These are phyloP conservation scores for Citrus unshiu DNA, from an alignment of 345 rosid genomes.

Conservation along the genomic window DNA sequence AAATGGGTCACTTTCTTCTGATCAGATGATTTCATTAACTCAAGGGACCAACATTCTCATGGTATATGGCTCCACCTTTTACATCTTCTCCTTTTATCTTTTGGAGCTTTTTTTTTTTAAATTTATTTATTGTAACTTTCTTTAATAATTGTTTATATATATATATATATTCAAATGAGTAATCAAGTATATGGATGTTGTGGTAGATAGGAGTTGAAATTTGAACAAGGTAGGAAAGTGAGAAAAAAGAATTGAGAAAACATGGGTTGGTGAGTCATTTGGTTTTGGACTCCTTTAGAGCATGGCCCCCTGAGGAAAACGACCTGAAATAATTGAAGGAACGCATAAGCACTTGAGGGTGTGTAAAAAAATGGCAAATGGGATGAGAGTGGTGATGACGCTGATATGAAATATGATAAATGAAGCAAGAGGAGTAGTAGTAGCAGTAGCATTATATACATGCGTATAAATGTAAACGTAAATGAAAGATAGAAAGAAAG, in stretches of 20 bases:
- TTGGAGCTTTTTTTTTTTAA: background rate
- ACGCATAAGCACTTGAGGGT: slow-evolving; percentile 16
- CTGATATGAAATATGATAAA: background rate
- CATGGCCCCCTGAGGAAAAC: slow-evolving; percentile 32
- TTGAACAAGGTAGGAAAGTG: background rate
- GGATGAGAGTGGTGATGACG: background rate
- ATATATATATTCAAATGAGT: background rate
- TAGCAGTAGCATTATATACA: background rate
- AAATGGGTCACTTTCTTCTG: slow-evolving; percentile 30
- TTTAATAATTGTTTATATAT: background rate
- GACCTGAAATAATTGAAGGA: slow-evolving; percentile 42
- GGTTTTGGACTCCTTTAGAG: slow-evolving; percentile 17
- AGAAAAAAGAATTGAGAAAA: background rate
- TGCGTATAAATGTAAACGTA: no score
- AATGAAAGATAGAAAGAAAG: background rate
- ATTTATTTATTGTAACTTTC: background rate
- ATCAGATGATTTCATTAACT: slow-evolving; percentile 26
- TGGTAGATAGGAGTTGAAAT: slow-evolving; percentile 2
- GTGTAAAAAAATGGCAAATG: background rate
- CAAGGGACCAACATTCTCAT: slow-evolving; percentile 46
- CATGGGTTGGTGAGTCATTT: slow-evolving; percentile 6
- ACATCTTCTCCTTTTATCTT: slow-evolving; percentile 1
- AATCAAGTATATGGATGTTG: background rate
- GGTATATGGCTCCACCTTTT: slow-evolving; percentile 28
- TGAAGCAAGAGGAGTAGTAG: background rate